phyloP scores from a whole-genome alignment of 805 yeast genomes.

The Wickerhamomyces alni region DNA sequence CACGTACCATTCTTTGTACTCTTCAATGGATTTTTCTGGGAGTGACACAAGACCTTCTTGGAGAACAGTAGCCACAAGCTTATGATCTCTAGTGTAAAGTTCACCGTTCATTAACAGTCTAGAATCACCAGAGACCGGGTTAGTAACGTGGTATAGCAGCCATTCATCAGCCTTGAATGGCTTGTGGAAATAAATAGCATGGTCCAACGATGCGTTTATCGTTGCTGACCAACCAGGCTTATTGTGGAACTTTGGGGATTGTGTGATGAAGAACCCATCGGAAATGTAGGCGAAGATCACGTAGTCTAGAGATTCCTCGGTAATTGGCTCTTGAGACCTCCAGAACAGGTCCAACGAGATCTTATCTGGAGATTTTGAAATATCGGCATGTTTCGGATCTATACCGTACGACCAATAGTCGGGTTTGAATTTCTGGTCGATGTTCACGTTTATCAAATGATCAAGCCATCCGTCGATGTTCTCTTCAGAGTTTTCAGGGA shows the following conservation, averaged over 20 bases:
- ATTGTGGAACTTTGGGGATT: constrained; percentile 42
- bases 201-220: constrained; percentile 54
- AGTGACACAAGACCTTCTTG: constrained; percentile 50
- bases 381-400: constrained; percentile 1
- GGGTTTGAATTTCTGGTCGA: constrained; percentile 1
- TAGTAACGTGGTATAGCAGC: constrained; percentile 41
- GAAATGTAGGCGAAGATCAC: constrained; percentile 49
- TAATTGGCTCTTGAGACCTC: constrained; percentile 5
- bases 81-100: constrained; percentile 39
- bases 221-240: constrained; percentile 37
- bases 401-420: constrained; percentile 1
- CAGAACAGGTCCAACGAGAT: neutral
- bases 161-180: constrained; percentile 40
- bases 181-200: constrained; percentile 54
- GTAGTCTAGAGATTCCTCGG: constrained; percentile 31
- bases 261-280: constrained; percentile 45
- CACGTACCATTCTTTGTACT: neutral
- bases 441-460: neutral
- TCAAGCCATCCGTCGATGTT: neutral
- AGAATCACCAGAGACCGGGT: constrained; percentile 40
- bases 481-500: neutral
- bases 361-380: neutral
- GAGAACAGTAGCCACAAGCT: constrained; percentile 49
- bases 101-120: constrained; percentile 51
- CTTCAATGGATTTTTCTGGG: neutral